Base-by-base conservation (phyloP, 176 grass and related monocot species). In the Ensete ventricosum region DNA sequence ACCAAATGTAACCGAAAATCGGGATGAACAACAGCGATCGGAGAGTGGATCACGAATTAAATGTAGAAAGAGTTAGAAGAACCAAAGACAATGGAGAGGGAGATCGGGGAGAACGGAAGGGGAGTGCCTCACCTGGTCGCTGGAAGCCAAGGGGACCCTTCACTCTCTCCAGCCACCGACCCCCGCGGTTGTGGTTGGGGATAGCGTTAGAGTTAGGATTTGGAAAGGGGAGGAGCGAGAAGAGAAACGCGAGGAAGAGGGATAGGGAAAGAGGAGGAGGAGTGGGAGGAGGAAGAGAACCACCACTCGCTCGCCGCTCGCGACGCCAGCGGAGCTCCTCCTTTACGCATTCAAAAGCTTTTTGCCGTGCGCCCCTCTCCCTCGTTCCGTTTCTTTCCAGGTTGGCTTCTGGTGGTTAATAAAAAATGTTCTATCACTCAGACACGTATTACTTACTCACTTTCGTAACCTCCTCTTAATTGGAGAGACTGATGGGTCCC, bases 361-460 rank as follows among this genome's bases (percentile, higher is more conserved):
- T 43, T 43, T 43, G 34, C 34, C 34, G 34, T 43, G 34, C 34
- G 4, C 34, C 34, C 34, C 34, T 43, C 34, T 43, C 34, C 34
- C 34, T 43, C 34, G 34, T 6, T 43, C 34, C 34, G 34, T 43
- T 43, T 43, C 34, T 43, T 43, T 43, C 34, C 34, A 43, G 34
- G 34, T 43, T 43, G 34, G 34, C 34, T 43, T 6, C 34, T 43
- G 34, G 34, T 43, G 34, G 34, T 43, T 43, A 43, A 43, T 43
- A 6, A 43, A 6, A 43, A 6, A 43, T 43, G 34, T 43, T 43
- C 34, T 6, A 6, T 4, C 34, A 43, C 34, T 43, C 34, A 4
- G 4, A 43, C 34, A 6, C 0, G 0, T 5, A 23, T 0, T 23
- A 25, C 0, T 0, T 34, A 34, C 34, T 43, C 34, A 43, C 0